These are phyloP conservation scores for Wickerhamiella sorbophila DNA, from an alignment of 805 yeast species.

Conservation along the genomic window DNA sequence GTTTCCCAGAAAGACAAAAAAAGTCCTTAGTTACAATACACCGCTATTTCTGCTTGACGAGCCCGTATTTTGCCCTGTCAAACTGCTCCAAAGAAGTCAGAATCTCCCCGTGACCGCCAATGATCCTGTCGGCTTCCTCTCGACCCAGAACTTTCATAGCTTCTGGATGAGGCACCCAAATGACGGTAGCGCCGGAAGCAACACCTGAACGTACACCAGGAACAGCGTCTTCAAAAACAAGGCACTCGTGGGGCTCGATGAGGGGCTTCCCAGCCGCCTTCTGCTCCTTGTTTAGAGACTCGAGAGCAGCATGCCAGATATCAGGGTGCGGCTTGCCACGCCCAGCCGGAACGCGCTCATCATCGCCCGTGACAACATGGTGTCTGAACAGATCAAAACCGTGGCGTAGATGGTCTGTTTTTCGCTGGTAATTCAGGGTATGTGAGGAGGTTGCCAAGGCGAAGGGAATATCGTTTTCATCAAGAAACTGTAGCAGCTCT, in stretches of 20 bases:
- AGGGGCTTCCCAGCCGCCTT: constrained; percentile 28
- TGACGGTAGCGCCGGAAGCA: constrained; percentile 70
- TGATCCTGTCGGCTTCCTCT: constrained; percentile 30
- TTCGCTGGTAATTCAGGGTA: constrained; percentile 42
- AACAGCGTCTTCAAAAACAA: constrained; percentile 90
- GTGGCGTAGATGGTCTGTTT: constrained; percentile 55
- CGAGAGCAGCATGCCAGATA: constrained; percentile 75
- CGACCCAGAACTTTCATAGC: constrained; percentile 44
- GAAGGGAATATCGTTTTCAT: constrained; percentile 47
- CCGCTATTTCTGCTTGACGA: no score
- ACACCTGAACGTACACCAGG: constrained; percentile 82
- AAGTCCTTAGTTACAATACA: background rate
- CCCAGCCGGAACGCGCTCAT: constrained; percentile 65
- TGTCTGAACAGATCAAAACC: constrained; percentile 51
- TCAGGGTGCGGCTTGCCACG: constrained; percentile 91
- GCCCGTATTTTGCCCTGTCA: constrained; percentile 31
- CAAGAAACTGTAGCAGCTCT: constrained; percentile 45
- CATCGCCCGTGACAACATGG: constrained; percentile 79
- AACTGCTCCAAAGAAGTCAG: constrained; percentile 39
- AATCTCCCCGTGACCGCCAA: constrained; percentile 47
- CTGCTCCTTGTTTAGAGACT: constrained; percentile 46
- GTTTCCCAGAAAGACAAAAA: background rate
- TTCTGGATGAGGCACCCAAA: constrained; percentile 85
- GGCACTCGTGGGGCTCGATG: constrained; percentile 61
- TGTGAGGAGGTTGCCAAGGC: constrained; percentile 86